Base-by-base conservation (phyloP, 805 yeast genomes). In the Candida boleticola region DNA sequence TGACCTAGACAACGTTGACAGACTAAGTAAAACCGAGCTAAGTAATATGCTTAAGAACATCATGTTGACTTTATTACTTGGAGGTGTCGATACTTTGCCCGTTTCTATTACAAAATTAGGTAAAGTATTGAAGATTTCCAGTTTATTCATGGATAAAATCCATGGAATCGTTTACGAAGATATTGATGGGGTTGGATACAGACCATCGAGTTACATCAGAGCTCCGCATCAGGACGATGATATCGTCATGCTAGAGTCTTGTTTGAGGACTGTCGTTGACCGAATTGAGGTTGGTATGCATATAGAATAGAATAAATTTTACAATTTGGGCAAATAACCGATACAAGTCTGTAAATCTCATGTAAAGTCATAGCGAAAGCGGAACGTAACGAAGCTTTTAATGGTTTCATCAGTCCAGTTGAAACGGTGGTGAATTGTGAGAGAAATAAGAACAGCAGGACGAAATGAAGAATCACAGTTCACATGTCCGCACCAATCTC, bases 41-140 rank as follows among this genome's bases (percentile, higher is more conserved):
- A 47, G 57, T 20, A 64, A 62, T 43, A 32, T 61, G 23, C 48
- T 68, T 44, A 68, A 68, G 38, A 58, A 59, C 43, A 40, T 67
- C 10, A 57, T 68, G 64, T 55, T 65, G 13, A 55, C 63, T 29
- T 49, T 70, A 29, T 53, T 64, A 29, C 56, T 66, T 16, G 54
- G 66, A 22, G 60, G 61, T 41, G 58, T 54, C 36, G 42, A 48
- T 19, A 51, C 56, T 34, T 49, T 66, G 5, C 65, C 67, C 11
- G 33, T 38, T 3, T 57, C 58, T 32, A 43, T 62, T 3, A 52
- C 52, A 22, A 57, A 57, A 41, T 53, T 59, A 32, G 66, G 66
- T 3, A 50, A 50, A 16, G 63, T 54, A 44, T 41, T 67, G 29
- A 47, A 54, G 21, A 22, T 58, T 16, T 45, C 64, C 3, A 42